phyloP scores from a whole-genome alignment of 73 alveolate genomes.

The Blepharisma stoltei region DNA sequence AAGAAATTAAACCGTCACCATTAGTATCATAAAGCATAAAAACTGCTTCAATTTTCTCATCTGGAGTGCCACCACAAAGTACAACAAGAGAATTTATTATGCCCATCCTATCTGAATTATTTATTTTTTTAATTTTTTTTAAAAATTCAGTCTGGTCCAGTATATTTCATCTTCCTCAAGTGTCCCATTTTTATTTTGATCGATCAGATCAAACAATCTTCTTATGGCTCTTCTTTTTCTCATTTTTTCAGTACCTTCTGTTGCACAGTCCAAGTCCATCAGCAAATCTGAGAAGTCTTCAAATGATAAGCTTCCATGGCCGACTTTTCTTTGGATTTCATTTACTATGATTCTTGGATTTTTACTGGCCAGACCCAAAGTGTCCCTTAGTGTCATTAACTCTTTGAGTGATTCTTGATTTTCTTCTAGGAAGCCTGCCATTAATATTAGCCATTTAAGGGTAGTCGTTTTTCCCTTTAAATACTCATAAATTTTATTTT shows the following conservation, averaged over 20 bases:
- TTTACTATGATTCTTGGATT: neutral
- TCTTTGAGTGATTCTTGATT: neutral
- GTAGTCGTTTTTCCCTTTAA: too few relatives aligned
- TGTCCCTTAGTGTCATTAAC: neutral
- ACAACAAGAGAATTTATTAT: neutral
- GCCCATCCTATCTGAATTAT: neutral
- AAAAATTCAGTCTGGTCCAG: too few relatives aligned
- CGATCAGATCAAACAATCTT: neutral
- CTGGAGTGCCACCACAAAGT: constrained; percentile 5
- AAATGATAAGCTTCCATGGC: neutral
- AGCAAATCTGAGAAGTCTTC: neutral
- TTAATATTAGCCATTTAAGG: too few relatives aligned
- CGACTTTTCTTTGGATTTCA: neutral
- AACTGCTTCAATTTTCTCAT: neutral
- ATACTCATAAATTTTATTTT: too few relatives aligned
- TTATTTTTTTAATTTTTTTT: too few relatives aligned
- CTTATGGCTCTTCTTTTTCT: neutral
- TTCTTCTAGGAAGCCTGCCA: neutral
- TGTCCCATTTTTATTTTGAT: neutral
- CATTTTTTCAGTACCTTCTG: neutral
- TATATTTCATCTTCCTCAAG: neutral
- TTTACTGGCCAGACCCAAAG: neutral
- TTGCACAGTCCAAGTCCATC: neutral
- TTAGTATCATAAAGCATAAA: neutral
- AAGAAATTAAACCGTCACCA: neutral